phyloP scores from a whole-genome alignment of 2,329 filamentous ascomycete species.

The Ramularia endophylla region DNA sequence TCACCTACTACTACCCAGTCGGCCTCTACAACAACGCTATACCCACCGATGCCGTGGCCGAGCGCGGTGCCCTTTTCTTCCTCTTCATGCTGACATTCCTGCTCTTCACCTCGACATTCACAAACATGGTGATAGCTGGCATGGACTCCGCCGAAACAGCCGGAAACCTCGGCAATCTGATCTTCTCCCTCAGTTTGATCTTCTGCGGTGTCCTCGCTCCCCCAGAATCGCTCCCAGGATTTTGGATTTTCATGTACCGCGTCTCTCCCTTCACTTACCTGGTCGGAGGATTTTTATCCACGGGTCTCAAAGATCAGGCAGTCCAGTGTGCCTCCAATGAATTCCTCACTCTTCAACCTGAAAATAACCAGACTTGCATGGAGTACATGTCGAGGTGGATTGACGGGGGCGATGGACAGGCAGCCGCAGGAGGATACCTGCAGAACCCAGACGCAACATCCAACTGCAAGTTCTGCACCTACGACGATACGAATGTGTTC shows the following conservation, averaged over 20 bases:
- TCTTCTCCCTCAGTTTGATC: slow-evolving; percentile 66
- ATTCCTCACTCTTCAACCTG: slow-evolving; percentile 59
- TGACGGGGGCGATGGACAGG: not conserved
- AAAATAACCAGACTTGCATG: slow-evolving; percentile 39
- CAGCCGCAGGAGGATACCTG: slow-evolving; percentile 33
- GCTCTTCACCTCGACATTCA: slow-evolving; percentile 66
- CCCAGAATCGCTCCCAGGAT: slow-evolving; percentile 58
- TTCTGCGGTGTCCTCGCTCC: slow-evolving; percentile 66
- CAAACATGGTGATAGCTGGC: slow-evolving; percentile 68
- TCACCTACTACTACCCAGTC: slow-evolving; percentile 82
- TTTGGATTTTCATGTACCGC: slow-evolving; percentile 82
- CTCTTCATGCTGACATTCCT: slow-evolving; percentile 69
- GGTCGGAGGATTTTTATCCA: slow-evolving; percentile 64
- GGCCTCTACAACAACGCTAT: slow-evolving; percentile 67
- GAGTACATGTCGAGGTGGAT: slow-evolving; percentile 35
- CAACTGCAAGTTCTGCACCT: slow-evolving; percentile 38
- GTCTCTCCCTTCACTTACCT: slow-evolving; percentile 79
- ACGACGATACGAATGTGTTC: slow-evolving; percentile 40
- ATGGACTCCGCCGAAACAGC: slow-evolving; percentile 69
- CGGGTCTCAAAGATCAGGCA: slow-evolving; percentile 60
- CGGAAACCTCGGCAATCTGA: slow-evolving; percentile 67
- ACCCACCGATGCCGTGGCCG: slow-evolving; percentile 53
- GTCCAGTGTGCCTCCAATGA: slow-evolving; percentile 67
- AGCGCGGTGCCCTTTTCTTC: slow-evolving; percentile 74
- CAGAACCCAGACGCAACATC: slow-evolving; percentile 28